Conservation (phyloP, 1,139 yeast species). For the Lodderomyces metapsilosis region DNA sequence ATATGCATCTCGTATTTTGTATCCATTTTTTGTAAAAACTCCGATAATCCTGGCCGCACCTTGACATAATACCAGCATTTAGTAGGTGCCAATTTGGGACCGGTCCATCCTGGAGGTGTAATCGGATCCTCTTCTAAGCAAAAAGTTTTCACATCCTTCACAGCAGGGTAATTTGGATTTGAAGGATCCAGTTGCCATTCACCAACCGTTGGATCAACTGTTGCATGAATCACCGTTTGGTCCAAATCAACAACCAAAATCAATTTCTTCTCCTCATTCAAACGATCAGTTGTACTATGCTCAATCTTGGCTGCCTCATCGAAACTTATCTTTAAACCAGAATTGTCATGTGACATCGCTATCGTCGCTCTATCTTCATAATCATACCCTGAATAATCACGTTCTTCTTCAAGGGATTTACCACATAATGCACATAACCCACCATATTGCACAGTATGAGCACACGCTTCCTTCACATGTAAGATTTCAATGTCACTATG, state of each 20-base stretch:
- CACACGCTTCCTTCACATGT: constrained; percentile 74
- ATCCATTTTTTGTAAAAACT: constrained; percentile 64
- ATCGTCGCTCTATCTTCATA: constrained; percentile 80
- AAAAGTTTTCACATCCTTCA: constrained; percentile 78
- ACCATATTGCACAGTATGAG: constrained; percentile 93
- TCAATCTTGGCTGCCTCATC: constrained; percentile 89
- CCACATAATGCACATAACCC: constrained; percentile 97
- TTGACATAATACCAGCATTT: constrained; percentile 90
- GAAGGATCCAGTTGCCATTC: constrained; percentile 90
- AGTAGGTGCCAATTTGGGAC: constrained; percentile 56
- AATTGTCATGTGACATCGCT: constrained; percentile 85
- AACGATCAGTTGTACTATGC: constrained; percentile 57
- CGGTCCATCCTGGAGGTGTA: constrained; percentile 55
- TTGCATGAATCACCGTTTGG: constrained; percentile 96
- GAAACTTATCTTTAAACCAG: constrained; percentile 79
- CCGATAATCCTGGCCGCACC: constrained; percentile 79
- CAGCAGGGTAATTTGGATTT: constrained; percentile 81
- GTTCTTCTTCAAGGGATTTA: constrained; percentile 73
- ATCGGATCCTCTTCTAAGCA: constrained; percentile 73
- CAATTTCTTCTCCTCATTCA: constrained; percentile 63
- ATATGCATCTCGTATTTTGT: constrained; percentile 84
- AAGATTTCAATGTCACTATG: constrained; percentile 51
- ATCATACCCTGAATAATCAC: constrained; percentile 73
- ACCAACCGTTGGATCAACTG: constrained; percentile 95
- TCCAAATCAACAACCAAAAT: constrained; percentile 94